Conservation (phyloP, 148 eudicot genomes). For the Camellia japonica region DNA sequence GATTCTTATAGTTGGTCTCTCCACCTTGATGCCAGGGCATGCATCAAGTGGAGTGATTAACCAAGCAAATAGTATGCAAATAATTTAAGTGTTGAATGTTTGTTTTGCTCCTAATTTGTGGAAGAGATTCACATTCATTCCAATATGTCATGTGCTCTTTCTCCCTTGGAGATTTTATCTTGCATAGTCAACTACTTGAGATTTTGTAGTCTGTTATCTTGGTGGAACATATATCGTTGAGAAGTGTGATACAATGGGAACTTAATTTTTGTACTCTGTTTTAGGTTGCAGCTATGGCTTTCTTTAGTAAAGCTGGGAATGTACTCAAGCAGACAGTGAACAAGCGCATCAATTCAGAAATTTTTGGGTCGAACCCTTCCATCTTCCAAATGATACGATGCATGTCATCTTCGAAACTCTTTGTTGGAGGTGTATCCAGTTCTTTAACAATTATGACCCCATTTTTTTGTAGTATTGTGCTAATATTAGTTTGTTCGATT, state of each 20-base stretch:
- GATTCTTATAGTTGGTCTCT: too few species aligned
- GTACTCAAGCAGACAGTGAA: slow-evolving; percentile 55
- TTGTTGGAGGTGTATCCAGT: slow-evolving; percentile 68
- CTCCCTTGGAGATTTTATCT: not conserved
- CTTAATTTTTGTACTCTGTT: not conserved
- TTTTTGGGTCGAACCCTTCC: slow-evolving; percentile 54
- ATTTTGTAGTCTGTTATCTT: not conserved
- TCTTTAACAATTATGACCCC: not conserved
- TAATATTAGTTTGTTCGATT: not conserved
- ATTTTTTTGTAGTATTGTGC: not conserved
- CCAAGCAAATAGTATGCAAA: not conserved
- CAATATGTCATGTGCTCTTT: not conserved
- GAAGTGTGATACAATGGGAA: not conserved
- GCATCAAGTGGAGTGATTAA: not conserved
- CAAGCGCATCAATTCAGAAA: slow-evolving; percentile 43
- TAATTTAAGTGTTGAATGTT: not conserved
- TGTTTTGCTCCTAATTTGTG: not conserved
- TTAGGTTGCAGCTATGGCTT: slow-evolving; percentile 51
- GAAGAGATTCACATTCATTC: not conserved
- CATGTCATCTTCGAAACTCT: slow-evolving; percentile 71
- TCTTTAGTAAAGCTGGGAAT: slow-evolving; percentile 64
- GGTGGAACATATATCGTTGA: not conserved
- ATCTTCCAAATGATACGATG: slow-evolving; percentile 66
- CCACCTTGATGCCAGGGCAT: not conserved
- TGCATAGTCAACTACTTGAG: not conserved